Base-by-base conservation (phyloP, 2,329 filamentous ascomycete species). In the Trichophaea hybrida region DNA sequence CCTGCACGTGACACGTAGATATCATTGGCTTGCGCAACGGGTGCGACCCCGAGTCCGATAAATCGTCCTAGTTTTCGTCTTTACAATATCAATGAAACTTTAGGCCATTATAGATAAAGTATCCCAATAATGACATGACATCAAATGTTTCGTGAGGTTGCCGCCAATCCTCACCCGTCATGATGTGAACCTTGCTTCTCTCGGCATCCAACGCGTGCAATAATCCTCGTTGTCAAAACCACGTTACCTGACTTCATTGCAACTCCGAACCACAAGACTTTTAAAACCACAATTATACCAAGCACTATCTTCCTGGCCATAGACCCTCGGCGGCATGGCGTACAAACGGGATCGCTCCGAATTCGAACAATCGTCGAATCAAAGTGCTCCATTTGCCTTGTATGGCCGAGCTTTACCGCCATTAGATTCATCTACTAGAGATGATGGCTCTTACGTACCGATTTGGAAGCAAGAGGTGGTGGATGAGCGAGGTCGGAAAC, bases 401-500 rank as follows among this genome's bases (percentile, higher is more conserved):
- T 94, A 85, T 71, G 93, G 93, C 70, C 95, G 88, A 2, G 84
- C 90, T 6, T 78, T 98, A 13, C 89, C 89, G 0, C 81, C 86
- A 2, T 75, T 82, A 61, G 88, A 94, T 69, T 78, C 84, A 53
- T 80, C 88, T 17, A 77, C 80, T 40, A 84, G 88, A 68, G 90
- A 97, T 72, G 88, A 96, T 75, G 91, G 90, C 63, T 88, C 87
- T 44, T 97, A 90, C 70, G 48, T 95, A 13, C 93, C 93, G 0
- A 74, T 95, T n/a, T 97, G 93, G 89, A 95, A 97, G 75, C 93
- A 98, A 76, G 91, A 96, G 71, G 90, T 94, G 71, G 86, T 85
- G 61, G 93, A 98, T 73, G 93, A 96, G 70, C 83, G 83, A 66
- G 93, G 93, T 13, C 79, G 90, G 67, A 91, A 94, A 73, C 82